A percentile compares a stretch with the other conserved stretches of the same genome.
Conservation (phyloP, 345 rosid species). For the Dimocarpus longan region DNA sequence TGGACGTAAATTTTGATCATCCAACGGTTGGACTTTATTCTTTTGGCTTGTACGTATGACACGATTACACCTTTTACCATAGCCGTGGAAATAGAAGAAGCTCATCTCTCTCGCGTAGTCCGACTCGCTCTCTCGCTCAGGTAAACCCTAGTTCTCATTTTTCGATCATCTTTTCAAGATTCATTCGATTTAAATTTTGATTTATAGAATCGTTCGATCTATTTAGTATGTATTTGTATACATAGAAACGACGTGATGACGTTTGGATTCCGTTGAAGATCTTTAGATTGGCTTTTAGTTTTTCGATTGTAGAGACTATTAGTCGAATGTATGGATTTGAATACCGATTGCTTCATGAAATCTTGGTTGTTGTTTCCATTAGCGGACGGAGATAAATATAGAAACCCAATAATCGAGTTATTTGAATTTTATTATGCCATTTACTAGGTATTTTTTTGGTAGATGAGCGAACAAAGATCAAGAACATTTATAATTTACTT, state of each 20-base stretch:
- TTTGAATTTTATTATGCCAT: not conserved
- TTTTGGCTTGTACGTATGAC: no score
- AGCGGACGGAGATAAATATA: not conserved
- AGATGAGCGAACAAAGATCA: not conserved
- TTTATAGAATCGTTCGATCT: not conserved
- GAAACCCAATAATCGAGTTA: not conserved
- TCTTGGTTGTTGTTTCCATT: not conserved
- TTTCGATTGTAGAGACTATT: not conserved
- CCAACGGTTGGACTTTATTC: no score
- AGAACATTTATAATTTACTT: no score
- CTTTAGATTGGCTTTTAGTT: not conserved
- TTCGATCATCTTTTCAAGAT: not conserved
- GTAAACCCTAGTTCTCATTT: conserved; percentile 25
- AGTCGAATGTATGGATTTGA: not conserved
- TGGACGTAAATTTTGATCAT: no score
- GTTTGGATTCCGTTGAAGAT: conserved; percentile 4
- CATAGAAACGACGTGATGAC: not conserved
- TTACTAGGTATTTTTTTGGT: not conserved
- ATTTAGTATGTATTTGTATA: not conserved
- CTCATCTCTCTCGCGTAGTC: not conserved
- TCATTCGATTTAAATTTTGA: not conserved
- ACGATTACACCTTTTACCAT: no score
- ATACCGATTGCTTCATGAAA: not conserved
- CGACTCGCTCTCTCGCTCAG: conserved; percentile 15
- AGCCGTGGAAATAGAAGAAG: no score